Base-by-base conservation (phyloP, 805 yeast genomes). In the Starmerella gropengiesseri region DNA sequence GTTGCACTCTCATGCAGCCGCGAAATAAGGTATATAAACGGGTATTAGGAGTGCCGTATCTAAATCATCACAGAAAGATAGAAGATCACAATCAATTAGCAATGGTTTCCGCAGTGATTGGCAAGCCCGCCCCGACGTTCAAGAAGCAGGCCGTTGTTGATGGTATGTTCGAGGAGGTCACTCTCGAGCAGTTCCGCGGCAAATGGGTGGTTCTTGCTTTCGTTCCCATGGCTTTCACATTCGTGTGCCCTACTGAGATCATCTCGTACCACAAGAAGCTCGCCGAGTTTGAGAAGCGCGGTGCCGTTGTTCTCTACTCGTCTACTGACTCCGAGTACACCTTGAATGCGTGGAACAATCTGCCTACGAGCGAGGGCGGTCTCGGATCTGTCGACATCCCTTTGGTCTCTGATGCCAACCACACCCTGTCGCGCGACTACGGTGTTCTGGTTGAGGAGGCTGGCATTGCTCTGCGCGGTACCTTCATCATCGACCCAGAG, bases 301-400 rank as follows among this genome's bases (percentile, higher is more conserved):
- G 78, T 61, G 77, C 85, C 55, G 83, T 85, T 71, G 78, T 91
- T 41, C 75, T 91, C 61, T 86, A 91, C 58, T 96, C 97, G 55
- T 89, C 97, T 49, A 87, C 96, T 56, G 98, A 91, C 73, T 89
- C 97, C 48, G 97, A 91, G 74, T 91, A 82, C 80, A 78, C 97
- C 33, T 76, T 85, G 64, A 77, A 87, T 60, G 97, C 97, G 55
- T 91, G 98, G 98, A 87, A 96, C 70, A 86, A 87, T 68, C 82
- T 82, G 58, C 78, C 86, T 58, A 83, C 94, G 76, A 79, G 83
- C 68, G 95, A 87, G 52, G 98, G 98, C 75, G 97, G 97, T 66
- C 78, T 91, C 61, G 98, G 98, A 54, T 81, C 85, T 61, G 79
- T 91, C 64, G 70, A 83, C 71, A 83, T 91, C 60, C 98, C 98